Base-by-base conservation (phyloP, 352 stramenopile genomes). In the Phytopythium vexans region DNA sequence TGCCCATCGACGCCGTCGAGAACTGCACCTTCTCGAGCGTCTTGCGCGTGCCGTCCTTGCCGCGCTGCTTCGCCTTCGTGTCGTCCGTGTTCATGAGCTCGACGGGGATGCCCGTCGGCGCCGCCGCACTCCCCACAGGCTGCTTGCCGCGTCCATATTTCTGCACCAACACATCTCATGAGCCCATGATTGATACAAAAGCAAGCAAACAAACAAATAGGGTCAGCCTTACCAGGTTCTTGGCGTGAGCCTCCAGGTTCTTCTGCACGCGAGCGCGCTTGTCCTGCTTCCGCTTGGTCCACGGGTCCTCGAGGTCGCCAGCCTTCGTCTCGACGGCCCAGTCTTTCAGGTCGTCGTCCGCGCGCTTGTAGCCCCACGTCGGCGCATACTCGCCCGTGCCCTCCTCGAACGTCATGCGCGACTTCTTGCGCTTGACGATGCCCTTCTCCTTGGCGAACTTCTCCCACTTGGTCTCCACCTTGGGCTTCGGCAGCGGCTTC, bases 381-480 rank as follows among this genome's bases (percentile, higher is more conserved):
- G 95, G 94, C 53, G 82, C 83, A 92, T 94, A 99, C 64, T 97
- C 85, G 43, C 90, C 86, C 52, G 77, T 97, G 12, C 78, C 57
- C 65, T 99, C 97, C 62, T 99, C 97, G 53, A 94, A 99, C 43
- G 96, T 76, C 87, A 98, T 99, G 56, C 96, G 88, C 35, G 83
- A 95, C 64, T 97, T 94, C 72, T 99, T 99, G 57, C 94, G 91
- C 62, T 98, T 97, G 45, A 94, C 77, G 64, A 99, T 99, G 54
- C 97, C 97, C 76, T 99, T 98, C 57, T 98, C 86, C 63, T 97
- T 92, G 32, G 97, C 97, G 72, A 99, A 99, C 66, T 98, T 96
- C 76, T 99, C 96, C 97, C 97, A 99, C 70, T 95, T 98, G 10
- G 97, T 99, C 70, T 98, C 91, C 61, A 95, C 72, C 77, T 98